Evolutionary conservation across 2,329 filamentous ascomycete species (phyloP), one percentile per base, ranked within the genome.

Genomic region (Alternaria angustiovoidea): DNA sequence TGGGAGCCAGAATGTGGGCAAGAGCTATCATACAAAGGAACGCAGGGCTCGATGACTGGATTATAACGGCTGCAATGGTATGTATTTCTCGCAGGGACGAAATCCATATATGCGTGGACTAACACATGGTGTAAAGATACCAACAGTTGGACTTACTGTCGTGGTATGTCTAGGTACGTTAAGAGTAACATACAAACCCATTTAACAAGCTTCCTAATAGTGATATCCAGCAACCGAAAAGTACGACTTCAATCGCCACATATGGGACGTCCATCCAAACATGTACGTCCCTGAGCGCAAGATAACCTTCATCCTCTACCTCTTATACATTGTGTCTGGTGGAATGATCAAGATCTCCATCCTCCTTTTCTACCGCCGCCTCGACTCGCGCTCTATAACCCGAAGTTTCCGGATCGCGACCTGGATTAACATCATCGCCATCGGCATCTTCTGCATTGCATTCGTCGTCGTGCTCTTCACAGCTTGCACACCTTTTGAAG

Each of bases 321-420:
- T 59, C 11, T 30, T 69, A 6, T 74, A 71, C 38, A 49, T 62
- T 12, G 7, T 64, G 3, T 39, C 59, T 0, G 48, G 61, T 7
- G 63, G 69, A 2, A 53, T 70, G 4, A 64, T 72, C 34, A 74
- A 73, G 46, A 54, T 70, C 9, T 71, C 69, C 20, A 71, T 73
- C 12, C 59, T 74, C 3, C 63, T 66, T 22, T 70, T 70, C 62
- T 69, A 68, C 52, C 64, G 65, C 6, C 66, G 68, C 12, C 58
- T 72, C 6, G 62, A 64, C 20, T 41, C 58, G 2, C 53, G 65
- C 18, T 49, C 52, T 22, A 54, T 68, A 11, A 61, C 66, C 3
- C 52, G 47, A 4, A 32, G 30, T 12, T 72, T 69, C 34, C 47
- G 61, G 36, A 54, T 57, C 41, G 51, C 52, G 2, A 67, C 61